phyloP scores from a whole-genome alignment of 2,329 filamentous ascomycete species.

The Penicillium frequentans region DNA sequence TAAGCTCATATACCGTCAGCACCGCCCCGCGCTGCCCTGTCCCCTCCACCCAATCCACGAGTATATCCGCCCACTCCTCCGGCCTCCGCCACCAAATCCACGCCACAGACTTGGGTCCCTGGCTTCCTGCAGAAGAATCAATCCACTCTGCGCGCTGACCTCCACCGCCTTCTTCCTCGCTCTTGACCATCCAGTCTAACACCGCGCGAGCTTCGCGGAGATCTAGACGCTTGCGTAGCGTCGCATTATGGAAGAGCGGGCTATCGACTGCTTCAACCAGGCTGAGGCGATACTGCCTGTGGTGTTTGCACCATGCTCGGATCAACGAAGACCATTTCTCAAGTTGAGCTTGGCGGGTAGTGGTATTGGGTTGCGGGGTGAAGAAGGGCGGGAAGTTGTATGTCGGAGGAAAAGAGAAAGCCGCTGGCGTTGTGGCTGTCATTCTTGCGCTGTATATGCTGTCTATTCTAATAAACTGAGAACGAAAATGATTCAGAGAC shows the following conservation, averaged over 20 bases:
- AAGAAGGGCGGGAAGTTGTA: constrained; percentile 56
- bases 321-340: constrained; percentile 84
- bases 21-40: constrained; percentile 88
- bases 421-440: constrained; percentile 12
- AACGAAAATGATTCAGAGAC: neutral
- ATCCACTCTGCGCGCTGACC: constrained; percentile 63
- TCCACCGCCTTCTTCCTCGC: constrained; percentile 46
- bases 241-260: constrained; percentile 56
- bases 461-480: neutral
- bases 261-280: constrained; percentile 62
- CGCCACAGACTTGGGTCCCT: constrained; percentile 54
- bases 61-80: constrained; percentile 82
- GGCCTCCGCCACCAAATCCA: constrained; percentile 84
- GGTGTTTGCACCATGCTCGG: constrained; percentile 76
- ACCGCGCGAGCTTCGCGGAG: constrained; percentile 55
- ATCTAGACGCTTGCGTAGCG: constrained; percentile 47
- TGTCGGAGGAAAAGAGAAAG: constrained; percentile 43
- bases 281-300: constrained; percentile 74
- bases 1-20: constrained; percentile 87
- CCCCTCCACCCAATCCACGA: constrained; percentile 78
- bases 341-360: constrained; percentile 54
- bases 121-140: constrained; percentile 23
- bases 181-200: constrained; percentile 56
- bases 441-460: neutral
- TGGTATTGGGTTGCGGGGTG: constrained; percentile 48